Base-by-base conservation (phyloP, 1,284 basidiomycete species). In the Amylostereum areolatum region DNA sequence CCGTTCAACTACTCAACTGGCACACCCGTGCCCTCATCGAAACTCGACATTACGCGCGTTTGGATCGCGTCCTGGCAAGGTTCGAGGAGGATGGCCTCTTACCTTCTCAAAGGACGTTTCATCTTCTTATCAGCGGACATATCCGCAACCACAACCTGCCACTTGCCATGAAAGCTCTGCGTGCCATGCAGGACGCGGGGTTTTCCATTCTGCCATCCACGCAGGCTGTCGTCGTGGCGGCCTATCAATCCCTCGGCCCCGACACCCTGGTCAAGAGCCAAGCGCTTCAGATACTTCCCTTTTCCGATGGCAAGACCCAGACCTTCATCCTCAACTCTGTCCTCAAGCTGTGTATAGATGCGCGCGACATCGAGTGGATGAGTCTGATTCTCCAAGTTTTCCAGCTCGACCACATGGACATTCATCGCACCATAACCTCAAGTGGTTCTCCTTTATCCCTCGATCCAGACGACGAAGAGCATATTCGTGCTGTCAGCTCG, bases 1-100 rank as follows among this genome's bases (percentile, higher is more conserved):
- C 78, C 2, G 57, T 66, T 31, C 74, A 78, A 27, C 66, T 89
- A 24, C 69, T 89, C 56, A 81, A 89, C 62, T 89, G 84, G 85
- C 75, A 74, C 44, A 67, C 74, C 18, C 77, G 77, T 35, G 81
- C 83, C 1, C 60, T 79, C 39, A 62, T 81, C 51, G 81, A 86
- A 59, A 67, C 65, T 4, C 66, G 73, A 48, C 62, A 74, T 36
- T 86, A 74, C 57, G 60, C 63, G 27, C 58, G 59, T 7, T 66
- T 89, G 34, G 64, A 71, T 53, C 59, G 57, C 28, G 67, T 77
- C 2, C 62, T 84, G 47, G 61, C 68, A 42, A 71, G 79, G 47
- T 87, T 84, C 68, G 59, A 67, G 40, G 56, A 59, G 31, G 65
- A 73, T 49, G 59, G 67, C 1, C 56, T 83, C 37, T 57, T 56